These are phyloP conservation scores for Hypomontagnella submonticulosa DNA, from an alignment of 495 filamentous ascomycete genomes.

Conservation along the genomic window DNA sequence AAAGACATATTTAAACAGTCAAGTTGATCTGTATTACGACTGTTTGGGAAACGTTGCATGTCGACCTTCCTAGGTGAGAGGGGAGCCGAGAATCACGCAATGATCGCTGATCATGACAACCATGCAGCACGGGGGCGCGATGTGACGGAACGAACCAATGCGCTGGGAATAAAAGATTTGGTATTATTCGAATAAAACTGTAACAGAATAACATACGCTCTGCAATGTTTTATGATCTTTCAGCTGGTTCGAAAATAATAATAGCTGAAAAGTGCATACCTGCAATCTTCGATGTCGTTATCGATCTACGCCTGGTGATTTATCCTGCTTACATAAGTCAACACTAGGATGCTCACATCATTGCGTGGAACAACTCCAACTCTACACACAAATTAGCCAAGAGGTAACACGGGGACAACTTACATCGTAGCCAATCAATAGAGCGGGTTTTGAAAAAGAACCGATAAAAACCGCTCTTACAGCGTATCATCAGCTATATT, in stretches of 20 bases:
- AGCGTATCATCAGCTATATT: slow-evolving; percentile 4
- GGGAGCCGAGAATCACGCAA: slow-evolving; percentile 41
- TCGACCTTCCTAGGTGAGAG: slow-evolving; percentile 41
- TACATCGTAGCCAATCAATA: slow-evolving; percentile 5
- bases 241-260: too few species aligned
- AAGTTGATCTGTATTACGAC: slow-evolving; percentile 2
- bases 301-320: too few species aligned
- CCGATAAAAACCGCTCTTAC: slow-evolving; percentile 1
- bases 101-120: slow-evolving; percentile 32
- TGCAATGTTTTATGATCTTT: neutral
- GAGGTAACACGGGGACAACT: slow-evolving; percentile 3
- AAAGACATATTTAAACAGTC: slow-evolving; percentile 11
- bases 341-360: neutral
- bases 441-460: slow-evolving; percentile 20
- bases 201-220: neutral
- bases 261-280: too few species aligned
- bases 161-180: slow-evolving; percentile 2
- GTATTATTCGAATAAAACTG: neutral
- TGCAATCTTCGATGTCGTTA: too few species aligned
- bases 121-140: slow-evolving; percentile 27
- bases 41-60: neutral
- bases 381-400: slow-evolving; percentile 9
- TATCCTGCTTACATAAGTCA: too few species aligned
- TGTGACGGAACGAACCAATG: slow-evolving; percentile 31
- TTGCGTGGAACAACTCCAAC: neutral